Evolutionary conservation across 1,284 basidiomycete genomes (phyloP), one percentile per base, ranked within the genome.

Genomic region (Rhodotorula sp.): DNA sequence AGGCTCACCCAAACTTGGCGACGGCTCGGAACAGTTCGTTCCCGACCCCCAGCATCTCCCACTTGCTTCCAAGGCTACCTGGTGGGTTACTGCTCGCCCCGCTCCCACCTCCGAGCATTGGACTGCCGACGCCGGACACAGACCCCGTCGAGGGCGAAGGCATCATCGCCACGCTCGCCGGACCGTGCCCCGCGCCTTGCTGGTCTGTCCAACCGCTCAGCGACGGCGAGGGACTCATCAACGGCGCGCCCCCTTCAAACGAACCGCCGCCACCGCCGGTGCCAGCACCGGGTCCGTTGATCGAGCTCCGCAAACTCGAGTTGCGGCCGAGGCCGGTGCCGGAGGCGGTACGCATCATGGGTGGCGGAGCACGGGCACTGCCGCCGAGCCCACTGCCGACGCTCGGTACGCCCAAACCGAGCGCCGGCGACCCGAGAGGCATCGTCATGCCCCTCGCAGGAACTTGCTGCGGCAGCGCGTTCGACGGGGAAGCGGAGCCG

Each of bases 11-110:
- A 80, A 97, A 98, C 81, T 95, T 95, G 74, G 86, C 89, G 71
- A 99, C 85, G 20, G 93, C 93, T 63, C 92, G 86, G 76, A 96
- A 84, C 42, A 99, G 83, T 74, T 98, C 95, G 46, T 90, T 87
- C 42, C 90, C 88, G 57, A 99, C 84, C 64, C 89, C 86, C 62
- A 98, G 82, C 78, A 96, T 93, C 75, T 98, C 95, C 95, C 95
- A 99, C 81, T 97, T 98, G 61, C 92, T 91, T 46, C 96, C 87
- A 70, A 91, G 84, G n/a, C 91, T 89, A 24, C 92, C 91, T 57
- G 83, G 85, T 74, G 75, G 75, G 60, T 71, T 76, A 8, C 58
- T 63, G 46, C 66, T 62, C 8, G 42, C 42, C 6, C 42, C 57
- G 42, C 42, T 26, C 46, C 30, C 20, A 17, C 42, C 37, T 4